Conservation (phyloP, 805 yeast species). For the Tetrapisispora nanseiensis region DNA sequence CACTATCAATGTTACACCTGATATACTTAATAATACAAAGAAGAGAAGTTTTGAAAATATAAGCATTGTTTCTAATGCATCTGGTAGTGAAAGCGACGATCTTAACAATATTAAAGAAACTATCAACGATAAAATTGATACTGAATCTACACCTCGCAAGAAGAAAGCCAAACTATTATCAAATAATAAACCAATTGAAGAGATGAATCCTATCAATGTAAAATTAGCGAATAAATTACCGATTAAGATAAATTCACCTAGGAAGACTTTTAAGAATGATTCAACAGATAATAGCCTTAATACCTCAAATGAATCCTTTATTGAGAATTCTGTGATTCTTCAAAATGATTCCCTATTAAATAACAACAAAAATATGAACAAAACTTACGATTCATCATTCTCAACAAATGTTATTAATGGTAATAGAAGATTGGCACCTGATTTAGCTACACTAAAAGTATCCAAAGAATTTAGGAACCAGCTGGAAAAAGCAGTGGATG, state of each 20-base stretch:
- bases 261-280: constrained; percentile 14
- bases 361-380: background rate
- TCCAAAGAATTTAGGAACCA: constrained; percentile 32
- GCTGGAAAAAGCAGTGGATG: constrained; percentile 18
- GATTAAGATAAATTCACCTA: constrained; percentile 12
- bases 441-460: constrained; percentile 26
- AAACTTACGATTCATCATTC: background rate
- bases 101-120: background rate
- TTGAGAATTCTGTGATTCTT: background rate
- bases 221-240: constrained; percentile 21
- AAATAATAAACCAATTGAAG: background rate
- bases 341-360: too few relatives aligned
- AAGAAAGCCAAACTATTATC: background rate
- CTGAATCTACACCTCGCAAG: background rate
- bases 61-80: background rate
- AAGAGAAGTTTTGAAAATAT: background rate
- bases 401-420: background rate
- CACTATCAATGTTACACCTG: background rate
- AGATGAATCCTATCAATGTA: constrained; percentile 9
- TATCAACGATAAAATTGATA: background rate
- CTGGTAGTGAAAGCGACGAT: background rate
- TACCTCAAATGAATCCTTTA: constrained; percentile 12
- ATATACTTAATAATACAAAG: background rate
- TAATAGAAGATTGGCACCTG: constrained; percentile 23
- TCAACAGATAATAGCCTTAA: constrained; percentile 14